phyloP scores from a whole-genome alignment of 1,284 basidiomycete genomes.

The Coniophora puteana region DNA sequence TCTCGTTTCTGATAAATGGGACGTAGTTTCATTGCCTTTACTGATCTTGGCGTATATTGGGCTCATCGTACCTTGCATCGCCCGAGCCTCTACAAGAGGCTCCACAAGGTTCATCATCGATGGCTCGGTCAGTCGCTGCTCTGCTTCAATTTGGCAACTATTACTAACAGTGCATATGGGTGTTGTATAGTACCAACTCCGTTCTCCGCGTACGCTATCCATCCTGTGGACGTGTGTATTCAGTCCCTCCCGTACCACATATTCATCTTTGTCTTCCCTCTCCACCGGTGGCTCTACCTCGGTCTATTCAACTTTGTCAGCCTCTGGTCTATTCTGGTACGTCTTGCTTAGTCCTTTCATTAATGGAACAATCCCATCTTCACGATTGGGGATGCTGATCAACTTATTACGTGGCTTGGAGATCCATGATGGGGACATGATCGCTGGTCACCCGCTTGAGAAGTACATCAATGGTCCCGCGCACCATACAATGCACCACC shows the following conservation, averaged over 20 bases:
- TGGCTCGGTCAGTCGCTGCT: conserved; percentile 76
- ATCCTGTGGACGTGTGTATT: conserved; percentile 91
- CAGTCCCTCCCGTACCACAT: conserved; percentile 96
- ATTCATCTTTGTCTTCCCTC: conserved; percentile 89
- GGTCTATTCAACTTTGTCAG: conserved; percentile 86
- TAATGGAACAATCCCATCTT: too few relatives aligned
- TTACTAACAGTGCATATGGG: too few relatives aligned
- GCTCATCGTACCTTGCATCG: conserved; percentile 90
- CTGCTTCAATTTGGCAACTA: background rate
- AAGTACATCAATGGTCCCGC: conserved; percentile 95
- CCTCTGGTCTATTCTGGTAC: conserved; percentile 86
- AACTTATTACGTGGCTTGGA: conserved; percentile 22
- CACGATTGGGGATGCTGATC: conserved; percentile 1
- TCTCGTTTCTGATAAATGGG: conserved; percentile 4
- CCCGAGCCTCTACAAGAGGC: conserved; percentile 82
- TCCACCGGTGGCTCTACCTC: conserved; percentile 84
- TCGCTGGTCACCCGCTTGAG: conserved; percentile 89
- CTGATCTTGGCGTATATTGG: conserved; percentile 93
- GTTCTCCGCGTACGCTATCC: conserved; percentile 96
- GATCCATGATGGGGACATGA: conserved; percentile 99
- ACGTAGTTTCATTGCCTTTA: conserved; percentile 85
- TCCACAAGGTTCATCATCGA: conserved; percentile 98
- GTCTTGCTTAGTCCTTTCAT: conserved; percentile 10
- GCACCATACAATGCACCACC: conserved; percentile 95
- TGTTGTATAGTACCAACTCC: conserved; percentile 81